Conservation (phyloP, 345 rosid genomes). For the Alliaria petiolata region DNA sequence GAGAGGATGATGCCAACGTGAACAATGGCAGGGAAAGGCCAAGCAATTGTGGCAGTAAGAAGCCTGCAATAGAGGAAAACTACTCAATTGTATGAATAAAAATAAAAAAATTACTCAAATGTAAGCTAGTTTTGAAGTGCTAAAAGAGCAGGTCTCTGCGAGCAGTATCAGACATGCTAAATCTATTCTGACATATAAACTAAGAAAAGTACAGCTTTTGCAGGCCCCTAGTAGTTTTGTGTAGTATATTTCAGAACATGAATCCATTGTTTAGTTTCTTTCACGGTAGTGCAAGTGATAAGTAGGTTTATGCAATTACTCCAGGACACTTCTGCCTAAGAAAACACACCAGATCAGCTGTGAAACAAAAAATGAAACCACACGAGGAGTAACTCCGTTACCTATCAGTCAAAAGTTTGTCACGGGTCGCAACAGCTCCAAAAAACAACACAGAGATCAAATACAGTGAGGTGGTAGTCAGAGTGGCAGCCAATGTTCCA, state of each 20-base stretch:
- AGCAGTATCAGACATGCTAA: background rate
- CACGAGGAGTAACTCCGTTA: constrained; percentile 26
- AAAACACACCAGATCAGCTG: constrained; percentile 6
- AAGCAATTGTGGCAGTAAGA: constrained; percentile 92
- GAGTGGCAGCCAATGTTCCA: constrained; percentile 96
- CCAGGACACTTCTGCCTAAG: constrained; percentile 17
- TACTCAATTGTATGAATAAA: background rate
- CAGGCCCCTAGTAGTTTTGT: background rate
- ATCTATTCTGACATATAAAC: background rate
- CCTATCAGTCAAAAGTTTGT: constrained; percentile 93
- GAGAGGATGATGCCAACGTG: constrained; percentile 94
- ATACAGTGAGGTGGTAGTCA: constrained; percentile 74
- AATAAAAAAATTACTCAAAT: background rate
- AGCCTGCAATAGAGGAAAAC: constrained; percentile 46
- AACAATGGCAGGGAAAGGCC: constrained; percentile 87
- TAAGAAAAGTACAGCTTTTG: background rate
- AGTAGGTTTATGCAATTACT: background rate
- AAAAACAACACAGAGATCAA: constrained; percentile 71
- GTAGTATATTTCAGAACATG: constrained; percentile 5
- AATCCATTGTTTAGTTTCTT: background rate
- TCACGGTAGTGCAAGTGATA: background rate
- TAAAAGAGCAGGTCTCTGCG: constrained; percentile 9
- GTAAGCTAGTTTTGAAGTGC: background rate
- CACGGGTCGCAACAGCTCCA: constrained; percentile 89
- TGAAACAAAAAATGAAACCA: background rate